A percentile compares a stretch with the other conserved stretches of the same genome.
phyloP scores from a whole-genome alignment of 768 basidiomycete genomes.

The Epithele typhae region DNA sequence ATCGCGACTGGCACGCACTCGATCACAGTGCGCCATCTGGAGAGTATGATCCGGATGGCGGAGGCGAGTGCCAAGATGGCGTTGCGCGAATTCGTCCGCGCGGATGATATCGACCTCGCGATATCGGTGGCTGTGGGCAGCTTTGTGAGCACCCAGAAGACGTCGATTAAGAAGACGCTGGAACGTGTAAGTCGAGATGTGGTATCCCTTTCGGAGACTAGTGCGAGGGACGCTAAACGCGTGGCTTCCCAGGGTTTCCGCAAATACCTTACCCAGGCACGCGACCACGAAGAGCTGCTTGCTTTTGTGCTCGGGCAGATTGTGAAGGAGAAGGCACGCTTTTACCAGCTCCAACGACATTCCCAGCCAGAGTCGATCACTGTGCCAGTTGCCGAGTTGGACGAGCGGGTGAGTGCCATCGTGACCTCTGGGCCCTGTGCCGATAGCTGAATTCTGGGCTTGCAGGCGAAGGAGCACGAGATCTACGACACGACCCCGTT shows the following conservation, averaged over 20 bases:
- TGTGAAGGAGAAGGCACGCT: conserved; percentile 87
- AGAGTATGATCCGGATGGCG: conserved; percentile 99
- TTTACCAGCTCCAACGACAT: conserved; percentile 72
- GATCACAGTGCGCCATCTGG: conserved; percentile 95
- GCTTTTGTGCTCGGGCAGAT: conserved; percentile 92
- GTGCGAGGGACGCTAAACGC: background rate
- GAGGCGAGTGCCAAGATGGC: conserved; percentile 99
- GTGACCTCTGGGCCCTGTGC: background rate
- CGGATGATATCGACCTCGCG: conserved; percentile 95
- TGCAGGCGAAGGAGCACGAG: conserved; percentile 94
- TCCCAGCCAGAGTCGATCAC: conserved; percentile 74
- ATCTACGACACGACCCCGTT: conserved; percentile 90
- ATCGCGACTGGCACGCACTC: conserved; percentile 98
- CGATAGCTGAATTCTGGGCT: background rate
- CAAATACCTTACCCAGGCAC: conserved; percentile 94
- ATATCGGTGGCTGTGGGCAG: conserved; percentile 94
- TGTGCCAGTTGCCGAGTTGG: conserved; percentile 77
- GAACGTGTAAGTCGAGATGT: conserved; percentile 81
- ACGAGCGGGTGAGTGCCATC: conserved; percentile 81
- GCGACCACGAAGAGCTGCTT: conserved; percentile 93
- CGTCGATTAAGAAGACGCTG: conserved; percentile 96
- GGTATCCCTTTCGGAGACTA: background rate
- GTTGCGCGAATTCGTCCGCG: conserved; percentile 89
- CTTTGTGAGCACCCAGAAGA: conserved; percentile 96
- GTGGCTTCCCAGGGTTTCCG: conserved; percentile 72